phyloP scores from a whole-genome alignment of 768 basidiomycete species.

The Rhodosporidiobolus odoratus region DNA sequence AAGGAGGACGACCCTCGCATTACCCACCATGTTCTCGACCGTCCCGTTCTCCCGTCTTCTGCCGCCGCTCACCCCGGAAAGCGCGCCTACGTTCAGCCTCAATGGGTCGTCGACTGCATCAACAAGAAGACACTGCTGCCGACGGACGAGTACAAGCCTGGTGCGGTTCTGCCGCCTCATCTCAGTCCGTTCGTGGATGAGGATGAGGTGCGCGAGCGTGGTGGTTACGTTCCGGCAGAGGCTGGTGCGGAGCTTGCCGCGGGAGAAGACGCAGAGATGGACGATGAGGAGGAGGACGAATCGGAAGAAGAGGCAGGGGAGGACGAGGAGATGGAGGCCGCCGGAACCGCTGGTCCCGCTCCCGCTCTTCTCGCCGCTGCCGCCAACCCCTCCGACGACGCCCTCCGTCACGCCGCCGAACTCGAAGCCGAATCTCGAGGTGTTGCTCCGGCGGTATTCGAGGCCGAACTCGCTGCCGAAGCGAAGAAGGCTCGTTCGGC shows the following conservation, averaged over 20 bases:
- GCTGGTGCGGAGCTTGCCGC: constrained; percentile 54
- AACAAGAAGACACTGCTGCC: constrained; percentile 78
- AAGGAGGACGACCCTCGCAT: constrained; percentile 69
- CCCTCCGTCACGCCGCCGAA: constrained; percentile 76
- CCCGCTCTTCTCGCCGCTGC: constrained; percentile 49
- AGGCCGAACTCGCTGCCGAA: constrained; percentile 46
- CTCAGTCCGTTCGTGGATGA: constrained; percentile 87
- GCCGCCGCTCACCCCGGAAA: constrained; percentile 49
- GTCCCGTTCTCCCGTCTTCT: constrained; percentile 54
- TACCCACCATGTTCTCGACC: constrained; percentile 91
- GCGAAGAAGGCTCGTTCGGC: constrained; percentile 42
- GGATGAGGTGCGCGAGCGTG: constrained; percentile 48
- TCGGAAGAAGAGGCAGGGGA: constrained; percentile 46
- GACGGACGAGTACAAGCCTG: constrained; percentile 79
- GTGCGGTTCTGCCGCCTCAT: constrained; percentile 82
- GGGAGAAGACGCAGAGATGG: constrained; percentile 46
- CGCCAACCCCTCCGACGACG: constrained; percentile 55
- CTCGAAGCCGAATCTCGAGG: constrained; percentile 69
- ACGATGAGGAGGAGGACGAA: constrained; percentile 46
- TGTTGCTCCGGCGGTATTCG: constrained; percentile 46
- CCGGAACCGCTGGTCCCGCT: constrained; percentile 40
- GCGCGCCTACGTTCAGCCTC: constrained; percentile 88
- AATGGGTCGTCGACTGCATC: constrained; percentile 95
- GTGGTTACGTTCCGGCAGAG: constrained; percentile 53
- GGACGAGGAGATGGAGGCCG: constrained; percentile 49